Conservation (phyloP, 192 early-diverging fungal genomes). For the Gonapodya prolifera region DNA sequence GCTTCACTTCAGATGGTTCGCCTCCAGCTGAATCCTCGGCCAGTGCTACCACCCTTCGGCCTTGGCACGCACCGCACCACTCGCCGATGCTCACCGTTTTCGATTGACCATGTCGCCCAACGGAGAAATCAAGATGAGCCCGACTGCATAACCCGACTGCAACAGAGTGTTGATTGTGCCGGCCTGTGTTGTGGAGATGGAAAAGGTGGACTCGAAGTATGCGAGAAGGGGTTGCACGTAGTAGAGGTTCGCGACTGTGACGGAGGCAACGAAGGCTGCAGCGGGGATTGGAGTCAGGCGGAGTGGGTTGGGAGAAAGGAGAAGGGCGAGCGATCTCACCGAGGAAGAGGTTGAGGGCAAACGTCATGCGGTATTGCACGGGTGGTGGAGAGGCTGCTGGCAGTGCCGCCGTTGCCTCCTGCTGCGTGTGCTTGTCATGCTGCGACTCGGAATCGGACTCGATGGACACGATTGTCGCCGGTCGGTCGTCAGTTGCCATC, state of each 20-base stretch:
- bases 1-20: too few species aligned
- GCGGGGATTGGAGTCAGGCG: neutral
- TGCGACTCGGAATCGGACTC: too few species aligned
- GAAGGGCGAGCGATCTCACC: neutral
- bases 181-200: neutral
- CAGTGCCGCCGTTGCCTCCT: too few species aligned
- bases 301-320: neutral
- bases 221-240: neutral
- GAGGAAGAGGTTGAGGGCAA: neutral
- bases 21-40: too few species aligned
- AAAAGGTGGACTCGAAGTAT: neutral
- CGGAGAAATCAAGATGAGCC: neutral
- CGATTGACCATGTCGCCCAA: neutral
- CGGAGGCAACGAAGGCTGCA: neutral
- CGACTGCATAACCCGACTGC: neutral
- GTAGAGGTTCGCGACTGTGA: conserved; percentile 4
- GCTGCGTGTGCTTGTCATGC: too few species aligned
- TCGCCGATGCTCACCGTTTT: neutral
- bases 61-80: neutral
- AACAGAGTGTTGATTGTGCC: neutral
- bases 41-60: neutral
- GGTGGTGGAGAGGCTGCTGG: too few species aligned
- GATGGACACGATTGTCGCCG: too few species aligned
- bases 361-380: neutral
- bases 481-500: too few species aligned